Base-by-base conservation (phyloP, 23 red algal genomes). In the Cyanidiococcus yangmingshanensis region DNA sequence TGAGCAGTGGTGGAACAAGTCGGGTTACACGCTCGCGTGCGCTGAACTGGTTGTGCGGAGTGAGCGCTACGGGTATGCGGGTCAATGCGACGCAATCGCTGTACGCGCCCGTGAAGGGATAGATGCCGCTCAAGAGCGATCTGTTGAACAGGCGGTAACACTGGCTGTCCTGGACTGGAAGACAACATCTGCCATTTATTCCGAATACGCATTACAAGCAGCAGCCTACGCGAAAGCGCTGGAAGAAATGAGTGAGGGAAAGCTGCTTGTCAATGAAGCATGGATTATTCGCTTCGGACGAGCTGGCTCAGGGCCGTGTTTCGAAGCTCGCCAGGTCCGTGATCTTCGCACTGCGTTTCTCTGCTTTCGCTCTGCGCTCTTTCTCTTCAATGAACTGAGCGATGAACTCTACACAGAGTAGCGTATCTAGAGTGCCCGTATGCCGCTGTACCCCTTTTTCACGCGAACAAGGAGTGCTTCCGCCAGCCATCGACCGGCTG, bases 31-130 rank as follows among this genome's bases (percentile, higher is more conserved):
- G 63, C 32, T 71, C 3, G 63, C 63, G n/a, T 32, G 63, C 63
- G 7, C 63, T 3, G 63, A 71, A 35, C 63, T 71, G 63, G 63
- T 71, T 12, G 63, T 71, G 63, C 63, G 63, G n/a, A 71, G 63
- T 35, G 63, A 71, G 27, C 63, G 63, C 21, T 71, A 71, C 27
- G 63, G 63, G 12, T 71, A 71, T 30, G 63, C 63, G 3, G 63
- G 63, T 7, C 63, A 71, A 29, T 71, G 63, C 32, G 63, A 71
- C 32, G 63, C 63, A 7, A 35, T 71, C 32, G 63, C 63, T 27
- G 63, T 71, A 29, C 63, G 63, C 3, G 16, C 27, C 16, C 3
- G 7, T 7, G 63, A 25, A 35, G 21, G 16, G 12, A 29, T 71
- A 7, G 3, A 7, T 7, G 27, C 63, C 3, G 63, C 63, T 12